Percentiles rank a stretch among this genome's conserved stretches.
Evolutionary conservation across 2,329 filamentous ascomycete genomes (phyloP).

Genomic region (Monosporascus sp.): DNA sequence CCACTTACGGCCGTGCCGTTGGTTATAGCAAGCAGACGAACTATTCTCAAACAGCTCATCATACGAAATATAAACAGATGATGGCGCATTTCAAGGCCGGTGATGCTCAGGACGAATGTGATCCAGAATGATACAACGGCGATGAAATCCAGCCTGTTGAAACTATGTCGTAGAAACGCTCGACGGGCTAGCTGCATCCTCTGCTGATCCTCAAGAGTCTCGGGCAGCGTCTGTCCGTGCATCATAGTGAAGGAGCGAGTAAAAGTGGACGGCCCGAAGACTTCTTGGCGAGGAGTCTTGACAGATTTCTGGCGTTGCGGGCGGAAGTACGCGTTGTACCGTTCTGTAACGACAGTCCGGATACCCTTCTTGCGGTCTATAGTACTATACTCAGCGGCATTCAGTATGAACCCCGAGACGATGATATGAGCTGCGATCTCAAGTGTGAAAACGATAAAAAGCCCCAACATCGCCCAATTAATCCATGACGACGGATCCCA

Average conservation of each 20-base stretch:
- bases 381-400: constrained; percentile 87
- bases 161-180: constrained; percentile 89
- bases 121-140: constrained; percentile 96
- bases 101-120: constrained; percentile 68
- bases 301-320: constrained; percentile 69
- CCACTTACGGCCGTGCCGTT: constrained; percentile 79
- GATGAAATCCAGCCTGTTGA: constrained; percentile 92
- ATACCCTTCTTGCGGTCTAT: constrained; percentile 75
- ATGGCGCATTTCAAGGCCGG: constrained; percentile 60
- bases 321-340: constrained; percentile 75
- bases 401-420: constrained; percentile 89
- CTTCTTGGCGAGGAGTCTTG: constrained; percentile 43
- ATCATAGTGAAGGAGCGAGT: constrained; percentile 75
- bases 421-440: constrained; percentile 80
- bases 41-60: constrained; percentile 89
- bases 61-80: constrained; percentile 92
- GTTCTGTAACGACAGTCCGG: constrained; percentile 66
- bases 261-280: constrained; percentile 57
- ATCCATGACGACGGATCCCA: constrained; percentile 64
- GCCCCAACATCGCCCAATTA: constrained; percentile 73
- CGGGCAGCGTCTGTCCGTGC: constrained; percentile 53
- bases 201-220: constrained; percentile 70
- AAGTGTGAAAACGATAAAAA: constrained; percentile 86
- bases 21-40: constrained; percentile 85
- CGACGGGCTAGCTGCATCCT: constrained; percentile 80